phyloP scores from a whole-genome alignment of 352 stramenopile species.

The Phytopythium aichiense region DNA sequence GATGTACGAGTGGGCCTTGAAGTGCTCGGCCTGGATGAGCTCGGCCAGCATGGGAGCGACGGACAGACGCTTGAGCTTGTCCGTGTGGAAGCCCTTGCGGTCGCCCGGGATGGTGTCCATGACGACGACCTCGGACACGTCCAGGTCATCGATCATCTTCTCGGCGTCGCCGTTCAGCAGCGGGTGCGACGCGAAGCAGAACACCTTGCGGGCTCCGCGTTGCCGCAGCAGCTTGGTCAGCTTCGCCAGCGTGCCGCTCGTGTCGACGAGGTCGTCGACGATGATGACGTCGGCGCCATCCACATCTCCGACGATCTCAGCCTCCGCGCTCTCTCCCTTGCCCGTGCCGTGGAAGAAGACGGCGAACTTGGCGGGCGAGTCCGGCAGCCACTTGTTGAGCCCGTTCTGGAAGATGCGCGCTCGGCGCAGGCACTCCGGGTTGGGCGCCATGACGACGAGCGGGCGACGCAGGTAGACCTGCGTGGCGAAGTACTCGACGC shows the following conservation, averaged over 20 bases:
- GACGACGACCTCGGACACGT: slow-evolving; percentile 83
- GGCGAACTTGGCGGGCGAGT: slow-evolving; percentile 74
- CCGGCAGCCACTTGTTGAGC: slow-evolving; percentile 84
- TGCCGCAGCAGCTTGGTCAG: slow-evolving; percentile 78
- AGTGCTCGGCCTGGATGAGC: slow-evolving; percentile 89
- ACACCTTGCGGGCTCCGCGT: slow-evolving; percentile 84
- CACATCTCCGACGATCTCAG: slow-evolving; percentile 88
- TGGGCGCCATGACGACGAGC: slow-evolving; percentile 87
- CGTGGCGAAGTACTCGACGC: slow-evolving; percentile 90
- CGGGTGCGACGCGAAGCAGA: slow-evolving; percentile 89
- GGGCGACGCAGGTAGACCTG: slow-evolving; percentile 77
- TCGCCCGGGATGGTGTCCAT: slow-evolving; percentile 87
- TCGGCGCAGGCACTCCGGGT: slow-evolving; percentile 81
- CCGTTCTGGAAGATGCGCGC: slow-evolving; percentile 83
- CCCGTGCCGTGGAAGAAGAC: slow-evolving; percentile 79
- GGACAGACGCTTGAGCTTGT: slow-evolving; percentile 88
- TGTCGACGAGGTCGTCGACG: slow-evolving; percentile 92
- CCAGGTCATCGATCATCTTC: slow-evolving; percentile 78
- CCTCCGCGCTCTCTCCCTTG: slow-evolving; percentile 56
- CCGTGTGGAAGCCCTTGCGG: slow-evolving; percentile 49
- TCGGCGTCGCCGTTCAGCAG: slow-evolving; percentile 87
- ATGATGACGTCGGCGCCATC: slow-evolving; percentile 88
- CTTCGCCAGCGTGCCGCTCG: slow-evolving; percentile 73
- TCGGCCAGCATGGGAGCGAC: slow-evolving; percentile 88
- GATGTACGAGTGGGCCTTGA: slow-evolving; percentile 89